Evolutionary conservation across 192 early-diverging fungal genomes (phyloP), one percentile per base, ranked within the genome.

Genomic region (Dissophora globulifera): DNA sequence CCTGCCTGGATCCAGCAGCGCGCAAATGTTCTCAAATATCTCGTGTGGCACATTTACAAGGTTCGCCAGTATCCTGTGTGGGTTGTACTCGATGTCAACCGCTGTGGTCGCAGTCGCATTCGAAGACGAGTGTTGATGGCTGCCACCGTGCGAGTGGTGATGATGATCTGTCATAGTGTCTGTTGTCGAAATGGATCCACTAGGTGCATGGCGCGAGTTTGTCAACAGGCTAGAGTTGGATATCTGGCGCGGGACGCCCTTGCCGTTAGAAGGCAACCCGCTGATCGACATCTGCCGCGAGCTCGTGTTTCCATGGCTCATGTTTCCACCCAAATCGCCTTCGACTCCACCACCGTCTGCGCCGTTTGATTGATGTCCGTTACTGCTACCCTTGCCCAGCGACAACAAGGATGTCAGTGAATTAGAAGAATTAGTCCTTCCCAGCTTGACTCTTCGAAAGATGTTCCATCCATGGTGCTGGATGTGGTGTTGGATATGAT

Each of bases 21-120:
- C 62, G 53, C 69, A 72, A 23, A 80, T 51, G 48, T 58, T 67
- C 46, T 80, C 79, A 67, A 72, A 66, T 19, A 80, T 72, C 70
- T 80, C 79, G 59, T 68, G 50, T 0, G 79, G 79, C 64, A 80
- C 50, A 46, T 66, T 67, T 17, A 49, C 49, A 1, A 80, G 58
- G 41, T 80, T 80, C 15, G 64, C 59, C 40, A 65, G 16, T 20
- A 67, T 60, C 55, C 52, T 62, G 55, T 74, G 79, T 1, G 69
- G 79, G 22, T 74, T 67, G 54, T 70, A 80, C 25, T 75, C 70
- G 33, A 47, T 42, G 5, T 51, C 59, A 8, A 33, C 23, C 16
- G 32, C 30, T 2, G 59, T 43, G 8, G 27, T 11, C 12, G 54
- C 35, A 0, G 38, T 32, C 5, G 35, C 52, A 17, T 20, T 47